Conservation (phyloP, 1,284 basidiomycete genomes). For the Cutaneotrichosporon sp. region DNA sequence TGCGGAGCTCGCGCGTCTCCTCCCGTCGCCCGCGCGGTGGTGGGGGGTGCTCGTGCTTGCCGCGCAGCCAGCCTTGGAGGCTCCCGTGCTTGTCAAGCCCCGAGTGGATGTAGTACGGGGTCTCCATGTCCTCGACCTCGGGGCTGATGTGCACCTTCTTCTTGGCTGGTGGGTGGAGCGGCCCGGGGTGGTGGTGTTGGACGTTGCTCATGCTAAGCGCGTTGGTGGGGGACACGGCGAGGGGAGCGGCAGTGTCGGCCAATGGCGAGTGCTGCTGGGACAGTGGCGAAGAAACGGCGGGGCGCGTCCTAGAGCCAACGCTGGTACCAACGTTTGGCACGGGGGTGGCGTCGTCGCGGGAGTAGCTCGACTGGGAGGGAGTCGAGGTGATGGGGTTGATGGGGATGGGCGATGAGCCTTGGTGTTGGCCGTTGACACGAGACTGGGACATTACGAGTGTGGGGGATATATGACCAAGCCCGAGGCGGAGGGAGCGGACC, state of each 20-base stretch:
- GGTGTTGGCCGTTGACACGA: not conserved
- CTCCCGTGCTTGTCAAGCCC: conserved; percentile 53
- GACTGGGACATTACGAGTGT: not conserved
- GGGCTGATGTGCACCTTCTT: conserved; percentile 24
- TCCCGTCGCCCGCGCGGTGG: not conserved
- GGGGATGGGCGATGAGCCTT: not conserved
- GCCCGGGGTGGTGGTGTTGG: not conserved
- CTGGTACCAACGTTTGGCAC: not conserved
- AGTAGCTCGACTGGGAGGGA: not conserved
- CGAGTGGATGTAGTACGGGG: conserved; percentile 55
- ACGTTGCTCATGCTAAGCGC: not conserved
- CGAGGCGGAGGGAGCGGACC: not conserved
- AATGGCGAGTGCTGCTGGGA: not conserved
- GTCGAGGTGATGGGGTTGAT: not conserved
- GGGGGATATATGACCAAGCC: not conserved
- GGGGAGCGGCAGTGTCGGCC: not conserved
- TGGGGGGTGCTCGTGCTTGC: conserved; percentile 21
- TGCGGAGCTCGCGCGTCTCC: not conserved
- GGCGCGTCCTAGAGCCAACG: not conserved
- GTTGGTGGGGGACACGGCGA: not conserved
- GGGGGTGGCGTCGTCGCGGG: not conserved
- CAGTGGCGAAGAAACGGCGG: conserved; percentile 1
- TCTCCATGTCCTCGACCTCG: conserved; percentile 15
- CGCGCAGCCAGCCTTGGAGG: conserved; percentile 47
- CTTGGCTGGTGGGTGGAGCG: conserved; percentile 6